Percentiles rank a stretch among this genome's conserved stretches.
Evolutionary conservation across 1,284 basidiomycete species (phyloP).

Genomic region (Sanghuangporus sanghuang): DNA sequence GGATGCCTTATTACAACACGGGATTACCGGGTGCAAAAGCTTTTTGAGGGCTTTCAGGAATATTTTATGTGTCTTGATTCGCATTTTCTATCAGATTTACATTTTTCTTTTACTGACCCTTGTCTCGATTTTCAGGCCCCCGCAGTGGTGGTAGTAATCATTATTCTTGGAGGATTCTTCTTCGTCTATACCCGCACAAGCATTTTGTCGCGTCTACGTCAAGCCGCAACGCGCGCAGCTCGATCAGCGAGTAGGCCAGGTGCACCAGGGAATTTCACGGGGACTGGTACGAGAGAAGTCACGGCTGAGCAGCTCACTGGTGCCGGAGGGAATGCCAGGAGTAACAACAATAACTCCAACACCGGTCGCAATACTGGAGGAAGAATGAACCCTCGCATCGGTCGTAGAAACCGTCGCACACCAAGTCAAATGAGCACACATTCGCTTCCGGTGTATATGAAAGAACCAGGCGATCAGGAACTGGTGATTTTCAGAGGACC

Average conservation of each 20-base stretch:
- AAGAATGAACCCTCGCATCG: neutral
- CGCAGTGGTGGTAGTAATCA: constrained; percentile 10
- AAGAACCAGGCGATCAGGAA: constrained; percentile 74
- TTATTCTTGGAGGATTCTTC: constrained; percentile 9
- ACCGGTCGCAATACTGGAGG: neutral
- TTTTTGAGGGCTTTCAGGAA: neutral
- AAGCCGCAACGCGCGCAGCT: neutral
- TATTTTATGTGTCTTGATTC: neutral
- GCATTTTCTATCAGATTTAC: neutral
- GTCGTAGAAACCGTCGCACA: constrained; percentile 45
- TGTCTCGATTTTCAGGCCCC: constrained; percentile 2
- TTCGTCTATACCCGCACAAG: constrained; percentile 13
- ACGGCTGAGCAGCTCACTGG: constrained; percentile 14
- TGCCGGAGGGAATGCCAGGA: neutral
- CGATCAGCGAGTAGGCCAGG: neutral
- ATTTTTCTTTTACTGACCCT: neutral
- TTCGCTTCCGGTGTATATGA: constrained; percentile 69
- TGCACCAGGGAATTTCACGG: neutral
- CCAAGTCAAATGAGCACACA: constrained; percentile 67
- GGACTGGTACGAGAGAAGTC: constrained; percentile 6
- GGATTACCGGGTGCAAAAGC: too few species aligned
- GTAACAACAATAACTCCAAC: neutral
- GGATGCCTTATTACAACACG: too few species aligned
- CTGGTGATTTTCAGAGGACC: constrained; percentile 54
- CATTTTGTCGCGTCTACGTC: constrained; percentile 6